These are phyloP conservation scores for button mushroom (Agaricus bisporus) DNA, from an alignment of 768 basidiomycete genomes.

Conservation along the genomic window DNA sequence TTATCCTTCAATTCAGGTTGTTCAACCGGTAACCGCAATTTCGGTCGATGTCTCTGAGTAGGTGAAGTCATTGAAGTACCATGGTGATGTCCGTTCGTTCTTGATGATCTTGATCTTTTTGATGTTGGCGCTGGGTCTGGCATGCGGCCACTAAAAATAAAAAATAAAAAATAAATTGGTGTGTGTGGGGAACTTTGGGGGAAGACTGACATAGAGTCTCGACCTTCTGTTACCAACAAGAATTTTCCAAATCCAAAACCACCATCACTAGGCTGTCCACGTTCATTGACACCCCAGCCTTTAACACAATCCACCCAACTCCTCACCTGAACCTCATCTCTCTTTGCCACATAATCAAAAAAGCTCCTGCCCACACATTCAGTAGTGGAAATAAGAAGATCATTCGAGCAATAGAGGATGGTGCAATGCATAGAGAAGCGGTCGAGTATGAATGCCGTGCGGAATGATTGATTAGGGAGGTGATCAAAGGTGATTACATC, in stretches of 20 bases:
- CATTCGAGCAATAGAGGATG: constrained; percentile 70
- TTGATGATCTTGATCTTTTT: constrained; percentile 5
- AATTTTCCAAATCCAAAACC: constrained; percentile 83
- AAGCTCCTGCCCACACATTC: constrained; percentile 58
- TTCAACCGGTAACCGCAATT: constrained; percentile 14
- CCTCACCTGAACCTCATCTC: constrained; percentile 61
- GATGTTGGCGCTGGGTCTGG: constrained; percentile 6
- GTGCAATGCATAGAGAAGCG: constrained; percentile 64
- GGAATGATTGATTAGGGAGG: constrained; percentile 62
- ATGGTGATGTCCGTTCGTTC: background rate
- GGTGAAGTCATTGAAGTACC: constrained; percentile 4
- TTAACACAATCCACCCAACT: constrained; percentile 76
- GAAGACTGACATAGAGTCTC: constrained; percentile 53
- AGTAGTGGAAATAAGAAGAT: constrained; percentile 56
- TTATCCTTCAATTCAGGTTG: background rate
- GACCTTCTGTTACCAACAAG: constrained; percentile 44
- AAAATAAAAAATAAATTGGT: background rate
- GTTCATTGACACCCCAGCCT: constrained; percentile 80
- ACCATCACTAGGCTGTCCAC: constrained; percentile 76
- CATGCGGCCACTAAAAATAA: constrained; percentile 2
- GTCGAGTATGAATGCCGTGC: constrained; percentile 78
- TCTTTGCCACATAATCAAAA: constrained; percentile 65
- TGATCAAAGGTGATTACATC: constrained; percentile 46
- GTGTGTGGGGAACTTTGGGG: background rate
- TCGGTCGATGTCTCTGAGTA: constrained; percentile 12